Evolutionary conservation across 768 basidiomycete genomes (phyloP), one percentile per base, ranked within the genome.

Genomic region (Rickenella mellea): DNA sequence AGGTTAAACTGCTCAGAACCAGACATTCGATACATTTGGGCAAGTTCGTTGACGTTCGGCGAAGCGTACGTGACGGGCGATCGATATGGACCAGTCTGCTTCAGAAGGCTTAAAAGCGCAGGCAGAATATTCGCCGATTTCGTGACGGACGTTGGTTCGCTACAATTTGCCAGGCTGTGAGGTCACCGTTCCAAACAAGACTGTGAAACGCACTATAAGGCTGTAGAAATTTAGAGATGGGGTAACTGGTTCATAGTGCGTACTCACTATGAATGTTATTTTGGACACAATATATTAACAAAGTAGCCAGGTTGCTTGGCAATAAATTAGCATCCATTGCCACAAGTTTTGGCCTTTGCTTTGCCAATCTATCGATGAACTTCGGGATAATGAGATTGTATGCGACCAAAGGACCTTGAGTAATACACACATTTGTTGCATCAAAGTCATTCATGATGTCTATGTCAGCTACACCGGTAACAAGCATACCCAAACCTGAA

Each of bases 391-490:
- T 29, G 10, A 35, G 31, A 43, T 28, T 41, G 41, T 25, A 48
- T 24, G 44, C 27, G 28, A 20, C 1, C 22, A 31, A 9, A 22
- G 12, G 39, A 19, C 33, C 9, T 9, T 19, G 29, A 33, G 42
- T 28, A 35, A 27, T 2, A 46, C 65, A 39, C 53, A 82, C 79
- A 51, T 58, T 53, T n/a, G 70, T 58, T 10, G 59, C 63, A 19
- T 66, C 59, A 41, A 88, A 54, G 2, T 56, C 51, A 28, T 75
- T 62, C 7, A 78, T 73, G 35, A 84, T 75, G 53, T 70, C 74
- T 89, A 97, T 98, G 55, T 96, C 93, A 12, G 96, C 89, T 9
- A 98, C 76, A 2, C 96, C 96, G n/a, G 76, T 75, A 2, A 83
- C 67, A 15, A 98, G 68, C 38, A 73, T 71, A 0, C 92, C 91